Conservation (phyloP, 1,284 basidiomycete species). For the Takashimella koratensis region DNA sequence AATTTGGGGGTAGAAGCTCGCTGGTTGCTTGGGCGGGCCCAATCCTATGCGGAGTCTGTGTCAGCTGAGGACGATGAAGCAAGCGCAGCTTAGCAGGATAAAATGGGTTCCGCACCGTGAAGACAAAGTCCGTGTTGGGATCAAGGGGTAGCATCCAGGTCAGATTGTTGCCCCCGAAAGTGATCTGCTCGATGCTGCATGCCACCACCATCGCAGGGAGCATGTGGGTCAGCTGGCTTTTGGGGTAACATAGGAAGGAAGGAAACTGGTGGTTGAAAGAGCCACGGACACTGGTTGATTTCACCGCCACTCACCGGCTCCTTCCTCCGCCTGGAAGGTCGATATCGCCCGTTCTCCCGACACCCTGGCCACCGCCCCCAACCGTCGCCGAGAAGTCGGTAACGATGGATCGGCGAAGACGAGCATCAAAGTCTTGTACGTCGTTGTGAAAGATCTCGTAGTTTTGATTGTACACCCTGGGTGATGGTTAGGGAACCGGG, state of each 20-base stretch:
- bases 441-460: constrained; percentile 36
- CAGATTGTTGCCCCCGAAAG: constrained; percentile 25
- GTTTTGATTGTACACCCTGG: constrained; percentile 33
- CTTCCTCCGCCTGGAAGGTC: constrained; percentile 35
- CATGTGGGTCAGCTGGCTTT: no score
- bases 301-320: constrained; percentile 25
- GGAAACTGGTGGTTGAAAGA: no score
- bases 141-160: neutral
- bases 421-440: constrained; percentile 30
- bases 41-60: no score
- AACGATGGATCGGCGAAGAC: constrained; percentile 26
- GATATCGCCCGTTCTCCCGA: constrained; percentile 14
- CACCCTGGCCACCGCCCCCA: neutral
- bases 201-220: constrained; percentile 11
- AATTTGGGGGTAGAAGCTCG: no score
- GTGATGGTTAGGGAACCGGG: neutral
- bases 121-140: neutral
- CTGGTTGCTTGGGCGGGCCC: no score
- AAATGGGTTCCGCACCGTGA: no score
- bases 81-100: no score
- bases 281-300: no score
- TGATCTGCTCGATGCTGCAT: constrained; percentile 38
- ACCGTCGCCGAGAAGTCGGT: constrained; percentile 12
- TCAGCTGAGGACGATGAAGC: no score
- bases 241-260: no score